A percentile compares a stretch with the other conserved stretches of the same genome.
Evolutionary conservation across 2,329 filamentous ascomycete species (phyloP).

Genomic region (Trichophyton equinum): DNA sequence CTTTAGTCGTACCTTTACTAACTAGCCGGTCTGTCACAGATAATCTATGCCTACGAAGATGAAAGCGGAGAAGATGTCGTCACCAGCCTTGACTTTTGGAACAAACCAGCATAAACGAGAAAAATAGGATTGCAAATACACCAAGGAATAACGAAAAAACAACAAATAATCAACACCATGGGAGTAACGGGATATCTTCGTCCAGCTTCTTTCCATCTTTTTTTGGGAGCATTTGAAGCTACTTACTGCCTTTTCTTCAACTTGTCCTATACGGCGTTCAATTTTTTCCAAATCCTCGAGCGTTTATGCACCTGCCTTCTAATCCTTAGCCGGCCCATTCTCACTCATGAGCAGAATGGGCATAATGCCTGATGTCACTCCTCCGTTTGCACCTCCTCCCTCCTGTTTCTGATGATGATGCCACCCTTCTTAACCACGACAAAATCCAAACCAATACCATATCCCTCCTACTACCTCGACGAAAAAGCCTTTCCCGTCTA

Average conservation of each 20-base stretch:
- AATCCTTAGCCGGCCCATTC: neutral
- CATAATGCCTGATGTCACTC: neutral
- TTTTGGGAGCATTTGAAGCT: constrained; percentile 2
- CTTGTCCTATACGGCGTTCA: neutral
- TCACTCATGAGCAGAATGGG: neutral
- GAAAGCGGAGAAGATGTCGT: constrained; percentile 87
- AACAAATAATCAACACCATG: neutral
- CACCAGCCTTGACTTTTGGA: constrained; percentile 95
- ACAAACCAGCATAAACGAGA: constrained; percentile 30
- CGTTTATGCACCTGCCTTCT: neutral
- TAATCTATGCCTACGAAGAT: constrained; percentile 94
- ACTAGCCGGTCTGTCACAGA: constrained; percentile 42
- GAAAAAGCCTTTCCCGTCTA: neutral
- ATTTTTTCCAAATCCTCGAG: neutral
- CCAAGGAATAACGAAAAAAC: neutral
- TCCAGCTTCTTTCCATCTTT: neutral
- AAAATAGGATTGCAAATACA: constrained; percentile 5
- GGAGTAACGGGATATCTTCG: neutral
- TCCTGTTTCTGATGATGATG: constrained; percentile 2
- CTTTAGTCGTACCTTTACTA: neutral
- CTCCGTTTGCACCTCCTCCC: neutral
- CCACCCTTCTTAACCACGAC: neutral
- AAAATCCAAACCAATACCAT: neutral
- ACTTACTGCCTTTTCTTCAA: neutral
- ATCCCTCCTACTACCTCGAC: neutral